A percentile compares a stretch with the other conserved stretches of the same genome.
phyloP scores from a whole-genome alignment of 805 yeast species.

The Pichia gijzeniarum region DNA sequence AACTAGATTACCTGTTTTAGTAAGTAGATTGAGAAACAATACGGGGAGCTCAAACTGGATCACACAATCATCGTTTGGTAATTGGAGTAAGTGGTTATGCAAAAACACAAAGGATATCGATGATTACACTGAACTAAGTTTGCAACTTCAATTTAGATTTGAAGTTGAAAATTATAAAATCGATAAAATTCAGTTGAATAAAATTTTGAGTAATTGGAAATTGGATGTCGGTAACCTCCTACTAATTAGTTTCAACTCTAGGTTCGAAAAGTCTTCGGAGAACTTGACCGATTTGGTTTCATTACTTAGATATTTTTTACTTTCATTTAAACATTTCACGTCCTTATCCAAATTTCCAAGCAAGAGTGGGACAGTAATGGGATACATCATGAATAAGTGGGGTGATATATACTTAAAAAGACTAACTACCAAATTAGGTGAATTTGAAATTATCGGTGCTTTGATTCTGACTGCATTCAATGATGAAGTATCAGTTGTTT shows the following conservation, averaged over 20 bases:
- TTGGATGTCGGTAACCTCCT: conserved; percentile 16
- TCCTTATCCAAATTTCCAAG: conserved; percentile 22
- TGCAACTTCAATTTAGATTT: conserved; percentile 19
- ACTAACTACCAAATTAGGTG: conserved; percentile 14
- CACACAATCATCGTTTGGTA: conserved; percentile 19
- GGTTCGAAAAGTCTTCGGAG: conserved; percentile 7
- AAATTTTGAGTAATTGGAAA: conserved; percentile 19
- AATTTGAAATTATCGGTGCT: conserved; percentile 18
- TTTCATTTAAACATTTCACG: conserved; percentile 27
- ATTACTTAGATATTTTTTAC: conserved; percentile 18
- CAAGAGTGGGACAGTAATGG: conserved; percentile 6
- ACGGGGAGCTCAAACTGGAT: conserved; percentile 25
- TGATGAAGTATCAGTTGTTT: conserved; percentile 7
- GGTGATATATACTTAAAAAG: conserved; percentile 10
- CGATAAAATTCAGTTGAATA: conserved; percentile 8
- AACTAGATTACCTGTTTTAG: conserved; percentile 19
- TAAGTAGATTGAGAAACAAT: conserved; percentile 21
- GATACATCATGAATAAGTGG: conserved; percentile 19
- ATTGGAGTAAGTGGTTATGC: conserved; percentile 27
- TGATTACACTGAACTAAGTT: conserved; percentile 16
- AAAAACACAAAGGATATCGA: conserved; percentile 3
- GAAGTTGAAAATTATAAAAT: conserved; percentile 14
- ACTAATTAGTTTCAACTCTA: conserved; percentile 4
- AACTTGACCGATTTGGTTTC: conserved; percentile 18
- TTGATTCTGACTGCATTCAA: conserved; percentile 16